A percentile compares a stretch with the other conserved stretches of the same genome.
Evolutionary conservation across 2,329 filamentous ascomycete species (phyloP).

Genomic region (Aureobasidium sp.): DNA sequence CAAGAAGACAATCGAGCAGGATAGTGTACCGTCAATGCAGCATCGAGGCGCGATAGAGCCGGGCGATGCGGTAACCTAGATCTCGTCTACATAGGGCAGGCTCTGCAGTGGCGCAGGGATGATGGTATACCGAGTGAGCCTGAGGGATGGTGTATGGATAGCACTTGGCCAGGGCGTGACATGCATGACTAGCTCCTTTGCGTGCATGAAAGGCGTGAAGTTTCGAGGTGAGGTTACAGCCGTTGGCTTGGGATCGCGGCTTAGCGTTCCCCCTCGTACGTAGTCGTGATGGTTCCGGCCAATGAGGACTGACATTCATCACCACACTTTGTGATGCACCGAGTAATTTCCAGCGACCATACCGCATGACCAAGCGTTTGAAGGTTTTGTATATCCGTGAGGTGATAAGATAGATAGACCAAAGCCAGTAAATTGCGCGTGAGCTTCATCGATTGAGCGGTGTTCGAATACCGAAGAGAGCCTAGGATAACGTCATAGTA

Average conservation of each 20-base stretch:
- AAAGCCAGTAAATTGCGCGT: not conserved
- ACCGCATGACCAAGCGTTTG: not conserved
- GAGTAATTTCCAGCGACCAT: not conserved
- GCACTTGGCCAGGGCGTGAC: slow-evolving; percentile 5
- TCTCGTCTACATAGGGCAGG: not conserved
- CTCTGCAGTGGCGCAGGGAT: not conserved
- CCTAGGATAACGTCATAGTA: not conserved
- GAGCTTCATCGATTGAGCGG: not conserved
- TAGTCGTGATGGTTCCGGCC: not conserved
- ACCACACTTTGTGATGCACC: not conserved
- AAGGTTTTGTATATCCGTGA: not conserved
- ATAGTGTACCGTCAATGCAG: not conserved
- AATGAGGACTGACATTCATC: not conserved
- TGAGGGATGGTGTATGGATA: not conserved
- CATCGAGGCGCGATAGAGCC: not conserved
- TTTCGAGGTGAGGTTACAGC: slow-evolving; percentile 5
- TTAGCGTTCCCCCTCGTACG: not conserved
- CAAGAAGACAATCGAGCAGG: not conserved
- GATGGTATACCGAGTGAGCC: not conserved
- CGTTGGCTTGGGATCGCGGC: not conserved
- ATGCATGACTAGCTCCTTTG: slow-evolving; percentile 9
- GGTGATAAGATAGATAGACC: not conserved
- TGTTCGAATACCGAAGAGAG: not conserved
- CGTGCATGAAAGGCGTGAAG: slow-evolving; percentile 9
- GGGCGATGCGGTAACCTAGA: slow-evolving; percentile 1